These are phyloP conservation scores for Fusarium nodosum DNA, from an alignment of 2,329 filamentous ascomycete species.

Conservation along the genomic window DNA sequence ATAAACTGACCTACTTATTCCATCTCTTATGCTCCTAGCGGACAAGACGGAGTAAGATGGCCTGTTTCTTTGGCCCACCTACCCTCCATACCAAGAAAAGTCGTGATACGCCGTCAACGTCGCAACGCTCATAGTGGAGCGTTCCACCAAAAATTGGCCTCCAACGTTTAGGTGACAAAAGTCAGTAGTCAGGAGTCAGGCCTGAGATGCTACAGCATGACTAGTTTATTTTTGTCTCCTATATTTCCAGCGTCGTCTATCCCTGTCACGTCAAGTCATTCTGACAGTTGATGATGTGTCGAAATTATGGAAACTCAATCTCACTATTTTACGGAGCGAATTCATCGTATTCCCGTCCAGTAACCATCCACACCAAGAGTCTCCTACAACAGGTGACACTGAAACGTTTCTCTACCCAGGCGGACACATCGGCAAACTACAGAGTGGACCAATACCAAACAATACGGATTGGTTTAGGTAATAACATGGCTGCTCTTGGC, in stretches of 20 bases:
- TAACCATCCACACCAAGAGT: background rate
- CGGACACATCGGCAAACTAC: background rate
- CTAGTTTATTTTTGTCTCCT: background rate
- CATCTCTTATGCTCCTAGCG: background rate
- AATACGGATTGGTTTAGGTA: background rate
- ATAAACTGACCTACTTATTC: too few relatives aligned
- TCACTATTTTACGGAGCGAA: background rate
- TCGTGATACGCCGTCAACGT: constrained; percentile 4
- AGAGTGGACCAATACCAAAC: background rate
- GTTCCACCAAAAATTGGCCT: background rate
- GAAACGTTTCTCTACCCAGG: background rate
- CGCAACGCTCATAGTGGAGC: background rate
- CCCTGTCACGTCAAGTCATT: background rate
- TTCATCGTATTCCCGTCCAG: background rate
- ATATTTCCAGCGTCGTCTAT: background rate
- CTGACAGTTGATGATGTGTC: background rate
- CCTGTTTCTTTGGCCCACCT: background rate
- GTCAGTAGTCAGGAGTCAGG: background rate
- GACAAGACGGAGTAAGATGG: background rate
- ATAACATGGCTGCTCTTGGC: background rate
- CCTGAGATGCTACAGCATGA: background rate
- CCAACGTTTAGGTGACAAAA: background rate
- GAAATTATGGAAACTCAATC: background rate
- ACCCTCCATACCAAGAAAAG: background rate
- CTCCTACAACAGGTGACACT: background rate